Evolutionary conservation across 192 early-diverging fungal species (phyloP).

Genomic region (Coemansia aciculifera): DNA sequence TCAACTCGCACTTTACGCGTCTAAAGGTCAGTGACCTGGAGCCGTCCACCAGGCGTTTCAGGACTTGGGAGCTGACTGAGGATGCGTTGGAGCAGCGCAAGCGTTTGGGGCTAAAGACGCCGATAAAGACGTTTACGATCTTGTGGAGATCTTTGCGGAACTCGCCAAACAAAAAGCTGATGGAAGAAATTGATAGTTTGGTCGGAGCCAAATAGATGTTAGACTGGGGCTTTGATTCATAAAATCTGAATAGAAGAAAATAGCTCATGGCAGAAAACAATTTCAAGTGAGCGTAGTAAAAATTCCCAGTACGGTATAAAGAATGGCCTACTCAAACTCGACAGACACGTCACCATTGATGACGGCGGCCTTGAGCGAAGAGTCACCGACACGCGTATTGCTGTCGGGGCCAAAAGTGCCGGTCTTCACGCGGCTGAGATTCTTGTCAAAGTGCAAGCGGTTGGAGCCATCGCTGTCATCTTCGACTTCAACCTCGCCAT

Average conservation of each 20-base stretch:
- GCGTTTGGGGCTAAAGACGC: conserved; percentile 14
- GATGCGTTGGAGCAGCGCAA: conserved; percentile 8
- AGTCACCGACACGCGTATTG: conserved; percentile 25
- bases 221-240: not conserved
- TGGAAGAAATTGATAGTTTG: conserved; percentile 47
- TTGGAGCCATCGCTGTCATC: conserved; percentile 49
- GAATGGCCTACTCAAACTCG: conserved; percentile 36
- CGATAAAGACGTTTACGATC: conserved; percentile 40
- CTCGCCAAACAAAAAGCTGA: conserved; percentile 21
- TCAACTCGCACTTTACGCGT: conserved; percentile 24
- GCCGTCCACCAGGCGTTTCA: conserved; percentile 22
- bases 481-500: conserved; percentile 37
- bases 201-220: conserved; percentile 15
- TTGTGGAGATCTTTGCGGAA: conserved; percentile 38
- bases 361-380: conserved; percentile 29
- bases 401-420: conserved; percentile 46
- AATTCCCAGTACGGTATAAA: not conserved
- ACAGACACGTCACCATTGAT: conserved; percentile 39
- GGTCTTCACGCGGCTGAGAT: conserved; percentile 32
- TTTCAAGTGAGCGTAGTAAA: not conserved
- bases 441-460: conserved; percentile 56
- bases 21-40: conserved; percentile 30
- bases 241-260: not conserved
- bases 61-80: conserved; percentile 47
- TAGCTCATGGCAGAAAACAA: not conserved